A percentile compares a stretch with the other conserved stretches of the same genome.
phyloP scores from a whole-genome alignment of 805 yeast genomes.

The Pichia phayaonensis region DNA sequence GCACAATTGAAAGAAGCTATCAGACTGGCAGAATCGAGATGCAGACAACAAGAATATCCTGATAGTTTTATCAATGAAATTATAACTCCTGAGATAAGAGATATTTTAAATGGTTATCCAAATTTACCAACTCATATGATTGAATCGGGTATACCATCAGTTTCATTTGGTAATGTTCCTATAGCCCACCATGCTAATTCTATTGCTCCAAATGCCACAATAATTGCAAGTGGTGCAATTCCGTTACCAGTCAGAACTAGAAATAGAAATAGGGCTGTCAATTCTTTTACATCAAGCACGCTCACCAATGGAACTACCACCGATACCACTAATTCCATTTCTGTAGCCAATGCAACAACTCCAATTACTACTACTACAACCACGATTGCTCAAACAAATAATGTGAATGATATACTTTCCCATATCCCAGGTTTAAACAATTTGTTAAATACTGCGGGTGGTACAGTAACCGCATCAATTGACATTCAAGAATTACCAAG shows the following conservation, averaged over 20 bases:
- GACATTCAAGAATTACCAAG: background rate
- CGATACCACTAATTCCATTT: too few species aligned
- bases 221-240: constrained; percentile 12
- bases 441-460: background rate
- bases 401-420: background rate
- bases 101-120: constrained; percentile 16
- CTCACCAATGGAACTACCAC: background rate
- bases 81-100: constrained; percentile 20
- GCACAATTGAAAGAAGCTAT: constrained; percentile 23
- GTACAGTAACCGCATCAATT: background rate
- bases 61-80: constrained; percentile 23
- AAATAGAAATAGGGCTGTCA: background rate
- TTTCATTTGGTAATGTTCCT: constrained; percentile 12
- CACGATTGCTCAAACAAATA: background rate
- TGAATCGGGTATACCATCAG: constrained; percentile 13
- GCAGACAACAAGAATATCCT: constrained; percentile 27
- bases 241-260: background rate
- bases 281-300: too few species aligned
- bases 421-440: background rate
- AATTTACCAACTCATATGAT: constrained; percentile 9
- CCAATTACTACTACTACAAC: background rate
- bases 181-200: constrained; percentile 2
- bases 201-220: constrained; percentile 2
- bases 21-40: constrained; percentile 24
- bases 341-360: too few species aligned